Evolutionary conservation across 2,329 filamentous ascomycete species (phyloP).

Genomic region (Beauveria varroae): DNA sequence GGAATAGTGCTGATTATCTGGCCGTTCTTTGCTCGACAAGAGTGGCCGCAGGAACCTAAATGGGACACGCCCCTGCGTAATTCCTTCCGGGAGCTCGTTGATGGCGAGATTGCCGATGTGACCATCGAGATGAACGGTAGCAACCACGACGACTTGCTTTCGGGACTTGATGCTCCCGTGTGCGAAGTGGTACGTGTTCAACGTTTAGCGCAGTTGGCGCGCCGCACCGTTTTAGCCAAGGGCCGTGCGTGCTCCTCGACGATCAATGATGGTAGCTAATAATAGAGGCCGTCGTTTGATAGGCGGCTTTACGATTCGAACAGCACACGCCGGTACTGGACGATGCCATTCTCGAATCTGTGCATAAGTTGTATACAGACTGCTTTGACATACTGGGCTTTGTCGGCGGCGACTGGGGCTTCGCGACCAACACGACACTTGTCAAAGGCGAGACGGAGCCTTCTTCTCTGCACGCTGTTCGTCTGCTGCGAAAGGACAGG

Average conservation of each 20-base stretch:
- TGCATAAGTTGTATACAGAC: slow-evolving; percentile 5
- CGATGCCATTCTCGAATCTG: background rate
- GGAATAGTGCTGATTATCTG: background rate
- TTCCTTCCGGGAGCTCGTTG: background rate
- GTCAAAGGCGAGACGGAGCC: background rate
- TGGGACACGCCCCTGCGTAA: background rate
- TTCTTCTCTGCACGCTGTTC: background rate
- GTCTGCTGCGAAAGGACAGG: background rate
- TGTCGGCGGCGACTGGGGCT: slow-evolving; percentile 7
- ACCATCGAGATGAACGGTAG: background rate
- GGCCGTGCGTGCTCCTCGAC: background rate
- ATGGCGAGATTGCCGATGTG: background rate
- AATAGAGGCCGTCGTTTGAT: background rate
- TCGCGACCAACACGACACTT: background rate
- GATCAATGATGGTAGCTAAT: background rate
- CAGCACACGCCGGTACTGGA: background rate
- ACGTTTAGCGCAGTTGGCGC: background rate
- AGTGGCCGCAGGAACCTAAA: background rate
- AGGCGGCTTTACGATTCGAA: background rate
- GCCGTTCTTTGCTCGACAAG: background rate
- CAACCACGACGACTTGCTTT: background rate
- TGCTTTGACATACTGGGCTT: slow-evolving; percentile 5
- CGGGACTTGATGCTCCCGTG: slow-evolving; percentile 1
- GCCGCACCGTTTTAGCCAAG: background rate
- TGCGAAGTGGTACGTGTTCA: slow-evolving; percentile 1